These are phyloP conservation scores for Geotrichum europaeum DNA, from an alignment of 1,139 yeast species.

Conservation along the genomic window DNA sequence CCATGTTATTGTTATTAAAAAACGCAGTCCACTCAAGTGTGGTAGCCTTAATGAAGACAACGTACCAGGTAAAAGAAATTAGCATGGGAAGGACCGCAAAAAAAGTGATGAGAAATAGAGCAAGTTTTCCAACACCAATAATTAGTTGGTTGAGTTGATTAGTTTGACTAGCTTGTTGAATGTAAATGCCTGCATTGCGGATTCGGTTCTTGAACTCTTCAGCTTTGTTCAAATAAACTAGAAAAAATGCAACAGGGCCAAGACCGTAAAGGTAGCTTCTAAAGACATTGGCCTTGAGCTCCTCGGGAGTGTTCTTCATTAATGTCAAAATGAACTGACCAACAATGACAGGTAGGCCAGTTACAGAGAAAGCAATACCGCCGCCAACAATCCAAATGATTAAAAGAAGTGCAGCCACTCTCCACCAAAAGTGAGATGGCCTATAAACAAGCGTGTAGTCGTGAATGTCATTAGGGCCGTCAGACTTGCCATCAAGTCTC, in stretches of 20 bases:
- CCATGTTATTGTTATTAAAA: background rate
- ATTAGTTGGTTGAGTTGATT: background rate
- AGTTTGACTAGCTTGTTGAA: background rate
- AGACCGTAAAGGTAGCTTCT: conserved; percentile 5
- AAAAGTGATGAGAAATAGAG: background rate
- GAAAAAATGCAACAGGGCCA: background rate
- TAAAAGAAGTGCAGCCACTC: conserved; percentile 52
- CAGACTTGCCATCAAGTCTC: conserved; percentile 44
- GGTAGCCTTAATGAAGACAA: background rate
- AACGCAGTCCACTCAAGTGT: background rate
- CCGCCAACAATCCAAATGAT: conserved; percentile 70
- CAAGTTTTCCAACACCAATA: conserved; percentile 1
- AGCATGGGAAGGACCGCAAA: conserved; percentile 4
- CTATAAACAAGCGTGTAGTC: conserved; percentile 74
- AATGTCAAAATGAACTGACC: conserved; percentile 24
- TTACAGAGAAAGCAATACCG: conserved; percentile 34
- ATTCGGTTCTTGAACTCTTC: background rate
- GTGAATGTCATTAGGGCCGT: conserved; percentile 41
- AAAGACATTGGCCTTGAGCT: conserved; percentile 3
- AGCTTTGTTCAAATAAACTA: background rate
- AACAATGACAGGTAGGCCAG: conserved; percentile 32
- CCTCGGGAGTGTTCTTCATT: background rate
- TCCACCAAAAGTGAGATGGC: conserved; percentile 66
- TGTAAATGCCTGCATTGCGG: background rate
- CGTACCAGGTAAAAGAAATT: conserved; percentile 2